Evolutionary conservation across 768 basidiomycete genomes (phyloP), one percentile per base, ranked within the genome.

Genomic region (Kwoniella sp.): DNA sequence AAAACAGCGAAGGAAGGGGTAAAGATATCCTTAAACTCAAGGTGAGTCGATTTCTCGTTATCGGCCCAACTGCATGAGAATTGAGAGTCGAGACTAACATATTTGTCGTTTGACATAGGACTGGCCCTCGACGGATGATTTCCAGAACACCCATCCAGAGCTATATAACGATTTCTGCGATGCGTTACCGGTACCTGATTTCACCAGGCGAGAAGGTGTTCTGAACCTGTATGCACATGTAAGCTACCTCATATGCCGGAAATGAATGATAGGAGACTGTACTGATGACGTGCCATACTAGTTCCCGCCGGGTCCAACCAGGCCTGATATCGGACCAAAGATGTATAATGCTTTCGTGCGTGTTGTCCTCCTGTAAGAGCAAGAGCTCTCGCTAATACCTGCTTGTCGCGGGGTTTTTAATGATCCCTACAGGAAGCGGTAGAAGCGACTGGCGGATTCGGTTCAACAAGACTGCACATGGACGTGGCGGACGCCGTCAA

Each of bases 401-500:
- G n/a, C n/a, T n/a, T n/a, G n/a, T n/a, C n/a, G n/a, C n/a, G n/a
- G n/a, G n/a, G n/a, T n/a, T n/a, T n/a, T n/a, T n/a, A n/a, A n/a
- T n/a, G n/a, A n/a, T n/a, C n/a, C n/a, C n/a, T n/a, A 12, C 25
- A 66, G 64, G 60, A 61, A 47, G 65, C 65, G 4, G 37, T 55
- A n/a, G 66, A 67, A 24, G 19, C 61, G 12, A 52, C 55, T 1
- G 65, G 66, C n/a, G 66, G 62, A n/a, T 67, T 63, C 44, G 66
- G 62, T 19, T 67, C 66, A 22, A 96, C 93, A 10, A 83, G 90
- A 61, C 80, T 96, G 55, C 94, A 96, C 70, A 92, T 95, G 90
- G 91, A 92, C 79, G 91, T 93, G 86, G 90, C 77, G 0, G 92
- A 93, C 71, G 93, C 94, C 4, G 82, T 96, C 65, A 97, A 97